These are phyloP conservation scores for Cladosporium colombiae DNA, from an alignment of 2,329 filamentous ascomycete genomes.

Conservation along the genomic window DNA sequence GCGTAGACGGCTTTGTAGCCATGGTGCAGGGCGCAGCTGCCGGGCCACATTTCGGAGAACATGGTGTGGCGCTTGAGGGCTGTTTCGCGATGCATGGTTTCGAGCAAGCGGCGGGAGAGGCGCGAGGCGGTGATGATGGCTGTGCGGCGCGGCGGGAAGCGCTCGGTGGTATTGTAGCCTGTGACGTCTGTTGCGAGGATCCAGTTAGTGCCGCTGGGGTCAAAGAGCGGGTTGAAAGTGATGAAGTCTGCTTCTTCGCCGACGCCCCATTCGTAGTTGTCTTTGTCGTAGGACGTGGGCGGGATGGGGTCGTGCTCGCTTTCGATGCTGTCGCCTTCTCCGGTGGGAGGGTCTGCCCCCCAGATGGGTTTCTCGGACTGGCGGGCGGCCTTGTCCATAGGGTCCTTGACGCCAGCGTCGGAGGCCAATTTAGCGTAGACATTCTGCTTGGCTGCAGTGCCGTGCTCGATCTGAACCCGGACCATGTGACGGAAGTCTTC, in stretches of 20 bases:
- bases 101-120: constrained; percentile 64
- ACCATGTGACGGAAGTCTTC: constrained; percentile 70
- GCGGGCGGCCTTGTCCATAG: constrained; percentile 41
- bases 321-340: constrained; percentile 51
- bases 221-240: constrained; percentile 75
- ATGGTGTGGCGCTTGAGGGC: constrained; percentile 68
- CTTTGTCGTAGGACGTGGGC: constrained; percentile 57
- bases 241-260: constrained; percentile 75
- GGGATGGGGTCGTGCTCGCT: constrained; percentile 53
- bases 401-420: constrained; percentile 8
- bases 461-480: constrained; percentile 59
- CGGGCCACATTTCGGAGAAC: constrained; percentile 80
- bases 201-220: constrained; percentile 71
- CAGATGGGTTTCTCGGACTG: constrained; percentile 51
- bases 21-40: constrained; percentile 69
- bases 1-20: constrained; percentile 74
- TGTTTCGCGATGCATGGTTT: constrained; percentile 74
- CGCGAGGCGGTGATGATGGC: constrained; percentile 72
- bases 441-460: constrained; percentile 48
- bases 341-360: constrained; percentile 46
- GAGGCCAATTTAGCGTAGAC: constrained; percentile 43
- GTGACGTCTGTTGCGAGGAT: constrained; percentile 70
- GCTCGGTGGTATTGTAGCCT: constrained; percentile 60
- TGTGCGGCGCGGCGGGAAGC: constrained; percentile 65
- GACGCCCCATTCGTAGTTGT: constrained; percentile 64